Base-by-base conservation (phyloP, 2,329 filamentous ascomycete genomes). In the Sclerotinia glacialis region DNA sequence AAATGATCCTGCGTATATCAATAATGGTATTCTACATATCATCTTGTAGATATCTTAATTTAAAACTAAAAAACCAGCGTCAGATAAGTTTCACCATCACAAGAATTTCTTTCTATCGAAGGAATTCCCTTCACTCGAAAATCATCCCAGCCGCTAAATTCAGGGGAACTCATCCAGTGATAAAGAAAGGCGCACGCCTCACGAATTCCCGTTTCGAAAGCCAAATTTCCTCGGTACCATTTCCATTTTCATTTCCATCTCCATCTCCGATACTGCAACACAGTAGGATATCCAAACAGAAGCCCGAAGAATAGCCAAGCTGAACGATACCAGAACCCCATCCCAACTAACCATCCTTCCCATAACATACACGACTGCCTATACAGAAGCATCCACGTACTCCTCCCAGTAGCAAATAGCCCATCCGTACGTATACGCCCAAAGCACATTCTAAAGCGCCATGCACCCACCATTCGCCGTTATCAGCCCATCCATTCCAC, bases 401-500 rank as follows among this genome's bases (percentile, higher is more conserved):
- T 37, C 12, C 44, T 46, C 8, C 26, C n/a, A 34, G 37, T 37
- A 16, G 28, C n/a, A 37, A 34, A 6, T 1, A 40, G 1, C 9
- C 23, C 16, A 40, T 56, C 5, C 11, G 14, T 5, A 16, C 14
- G 14, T 14, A 40, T 3, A 61, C 44, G n/a, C 44, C 58, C 58
- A 47, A 34, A 31, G 11, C 3, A 52, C 16, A 50, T 14, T 34
- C 5, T 12, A 34, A 34, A 53, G 11, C 7, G 14, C 16, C 58
- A 60, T 21, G 26, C 31, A 23, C 31, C 23, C 31, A 23, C 31
- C 23, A n/a, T 60, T 49, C n/a, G 49, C 58, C 58, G 58, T 60
- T 40, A 49, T 37, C 58, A 60, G 58, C 58, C 28, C 44, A 49
- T 60, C 0, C 58, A 49, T 60, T 2, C n/a, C 44, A 60, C 44